Percentiles rank a stretch among this genome's conserved stretches.
phyloP scores from a whole-genome alignment of 169 alveolate genomes.

The Cryptosporidium ryanae region DNA sequence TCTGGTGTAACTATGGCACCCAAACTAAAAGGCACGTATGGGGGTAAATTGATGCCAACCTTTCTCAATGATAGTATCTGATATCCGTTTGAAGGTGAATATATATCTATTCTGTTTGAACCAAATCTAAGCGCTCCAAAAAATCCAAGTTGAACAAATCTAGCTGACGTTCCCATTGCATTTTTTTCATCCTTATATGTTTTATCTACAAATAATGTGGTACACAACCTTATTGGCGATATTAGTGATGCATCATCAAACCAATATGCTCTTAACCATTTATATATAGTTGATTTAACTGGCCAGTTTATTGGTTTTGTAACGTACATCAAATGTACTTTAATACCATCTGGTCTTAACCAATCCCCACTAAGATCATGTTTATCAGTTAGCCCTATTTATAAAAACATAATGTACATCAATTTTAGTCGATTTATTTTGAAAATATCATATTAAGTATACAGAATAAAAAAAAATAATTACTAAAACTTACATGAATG shows the following conservation, averaged over 20 bases:
- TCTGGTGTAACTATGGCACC: slow-evolving; percentile 61
- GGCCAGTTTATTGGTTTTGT: slow-evolving; percentile 73
- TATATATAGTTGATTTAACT: slow-evolving; percentile 74
- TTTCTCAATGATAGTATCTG: slow-evolving; percentile 73
- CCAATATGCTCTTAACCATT: slow-evolving; percentile 78
- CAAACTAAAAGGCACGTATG: slow-evolving; percentile 73
- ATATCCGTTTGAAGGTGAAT: slow-evolving; percentile 78
- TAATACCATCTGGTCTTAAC: slow-evolving; percentile 78
- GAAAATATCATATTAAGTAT: background rate
- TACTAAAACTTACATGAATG: slow-evolving; percentile 58
- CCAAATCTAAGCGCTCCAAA: slow-evolving; percentile 81
- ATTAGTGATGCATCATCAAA: slow-evolving; percentile 78
- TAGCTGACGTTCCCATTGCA: slow-evolving; percentile 77
- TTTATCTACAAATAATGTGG: slow-evolving; percentile 78
- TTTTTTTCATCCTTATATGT: slow-evolving; percentile 77
- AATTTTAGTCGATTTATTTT: too few species aligned
- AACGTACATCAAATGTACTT: slow-evolving; percentile 67
- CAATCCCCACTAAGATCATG: slow-evolving; percentile 79
- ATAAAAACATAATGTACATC: too few species aligned
- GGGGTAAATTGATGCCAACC: slow-evolving; percentile 72
- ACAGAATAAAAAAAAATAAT: background rate
- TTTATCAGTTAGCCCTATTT: slow-evolving; percentile 67
- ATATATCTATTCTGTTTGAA: slow-evolving; percentile 78
- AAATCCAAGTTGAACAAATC: slow-evolving; percentile 80
- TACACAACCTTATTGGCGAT: slow-evolving; percentile 76